Base-by-base conservation (phyloP, 2,329 filamentous ascomycete species). In the Plectosphaerella plurivora region DNA sequence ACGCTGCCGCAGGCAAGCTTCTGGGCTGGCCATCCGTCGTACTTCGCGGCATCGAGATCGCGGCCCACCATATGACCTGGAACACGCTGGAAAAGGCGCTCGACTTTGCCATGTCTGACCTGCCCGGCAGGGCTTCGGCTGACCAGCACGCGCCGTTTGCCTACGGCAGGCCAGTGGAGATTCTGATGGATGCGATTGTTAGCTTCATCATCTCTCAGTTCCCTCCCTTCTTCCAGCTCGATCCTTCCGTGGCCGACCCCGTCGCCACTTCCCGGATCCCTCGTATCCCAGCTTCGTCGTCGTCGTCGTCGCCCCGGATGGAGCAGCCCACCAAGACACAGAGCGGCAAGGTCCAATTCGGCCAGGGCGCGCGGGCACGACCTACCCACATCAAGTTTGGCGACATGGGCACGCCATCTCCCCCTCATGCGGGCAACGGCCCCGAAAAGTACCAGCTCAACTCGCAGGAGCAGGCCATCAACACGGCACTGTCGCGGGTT, bases 331-430 rank as follows among this genome's bases (percentile, higher is more conserved):
- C 48, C 5, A 70, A 71, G 69, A 71, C 71, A 65, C 65, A 66
- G 53, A 72, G 67, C 47, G 67, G 70, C 8, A 65, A 65, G 3
- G 64, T 69, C 18, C 67, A 69, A 39, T 59, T 70, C 20, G 66
- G 65, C 45, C 66, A 61, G 49, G 63, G 62, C 8, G 74, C 69
- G 50, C 67, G 82, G 49, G 75, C 77, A 39, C 79, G 83, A 24
- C 71, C 88, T 11, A 80, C 78, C 55, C 78, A 76, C 55, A 89
- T 91, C 50, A 82, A 84, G 55, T 91, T 91, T 61, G 87, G 87
- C n/a, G 86, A 89, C 57, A 70, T 86, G 18, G 24, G 35, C 49
- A 25, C 15, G 4, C 10, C 50, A 1, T 49, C 56, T 10, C 54
- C 59, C 11, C 59, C 60, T 14, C 60, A 62, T 20, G 63, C 66